phyloP scores from a whole-genome alignment of 2,329 filamentous ascomycete species.

The Cyclaneusma minus region DNA sequence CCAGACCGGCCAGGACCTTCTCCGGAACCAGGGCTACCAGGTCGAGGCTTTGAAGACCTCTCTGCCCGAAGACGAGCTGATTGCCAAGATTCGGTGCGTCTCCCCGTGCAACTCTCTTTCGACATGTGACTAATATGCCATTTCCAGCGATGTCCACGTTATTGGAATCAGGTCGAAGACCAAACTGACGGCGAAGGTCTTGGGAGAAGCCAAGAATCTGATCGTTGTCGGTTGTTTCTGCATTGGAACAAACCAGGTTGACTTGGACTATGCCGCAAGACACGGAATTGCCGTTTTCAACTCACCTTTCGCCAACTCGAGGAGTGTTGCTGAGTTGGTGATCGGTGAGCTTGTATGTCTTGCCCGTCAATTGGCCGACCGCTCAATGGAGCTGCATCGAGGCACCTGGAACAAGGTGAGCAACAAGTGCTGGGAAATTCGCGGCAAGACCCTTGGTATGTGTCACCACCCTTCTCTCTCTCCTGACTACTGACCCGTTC shows the following conservation, averaged over 20 bases:
- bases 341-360: slow-evolving; percentile 87
- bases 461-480: too few relatives aligned
- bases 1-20: slow-evolving; percentile 68
- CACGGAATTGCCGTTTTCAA: slow-evolving; percentile 97
- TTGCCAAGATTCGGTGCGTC: slow-evolving; percentile 82
- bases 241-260: slow-evolving; percentile 93
- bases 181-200: slow-evolving; percentile 72
- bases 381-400: slow-evolving; percentile 83
- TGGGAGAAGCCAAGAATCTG: slow-evolving; percentile 81
- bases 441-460: slow-evolving; percentile 83
- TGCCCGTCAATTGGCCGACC: slow-evolving; percentile 82
- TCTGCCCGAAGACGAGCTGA: slow-evolving; percentile 80
- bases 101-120: slow-evolving; percentile 2
- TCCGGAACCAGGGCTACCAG: slow-evolving; percentile 81
- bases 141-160: slow-evolving; percentile 72
- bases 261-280: slow-evolving; percentile 67
- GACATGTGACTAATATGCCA: slow-evolving; percentile 1
- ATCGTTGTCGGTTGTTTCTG: slow-evolving; percentile 97
- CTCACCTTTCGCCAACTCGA: slow-evolving; percentile 94
- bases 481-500: slow-evolving; percentile 4
- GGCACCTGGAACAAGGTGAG: slow-evolving; percentile 98
- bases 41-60: slow-evolving; percentile 85
- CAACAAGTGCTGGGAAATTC: slow-evolving; percentile 91
- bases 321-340: slow-evolving; percentile 90
- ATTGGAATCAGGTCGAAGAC: slow-evolving; percentile 98